phyloP scores from a whole-genome alignment of 495 filamentous ascomycete species.

The Aspergillus cavernicola region DNA sequence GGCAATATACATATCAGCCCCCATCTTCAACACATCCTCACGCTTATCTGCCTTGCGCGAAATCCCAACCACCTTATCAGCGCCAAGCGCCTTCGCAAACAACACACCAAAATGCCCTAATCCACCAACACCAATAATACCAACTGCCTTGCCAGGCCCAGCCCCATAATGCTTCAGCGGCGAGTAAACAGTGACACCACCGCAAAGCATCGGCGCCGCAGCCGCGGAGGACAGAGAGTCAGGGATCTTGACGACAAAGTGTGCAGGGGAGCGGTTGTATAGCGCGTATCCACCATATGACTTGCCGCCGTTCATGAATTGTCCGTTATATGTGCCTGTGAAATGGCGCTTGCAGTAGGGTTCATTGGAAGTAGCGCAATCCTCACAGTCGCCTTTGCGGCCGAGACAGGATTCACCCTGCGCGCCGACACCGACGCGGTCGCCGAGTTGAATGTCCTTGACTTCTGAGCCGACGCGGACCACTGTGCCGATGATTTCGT shows the following conservation, averaged over 20 bases:
- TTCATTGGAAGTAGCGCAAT: slow-evolving; percentile 60
- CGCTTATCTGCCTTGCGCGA: slow-evolving; percentile 64
- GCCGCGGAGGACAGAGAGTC: slow-evolving; percentile 51
- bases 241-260: slow-evolving; percentile 80
- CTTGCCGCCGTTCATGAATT: slow-evolving; percentile 51
- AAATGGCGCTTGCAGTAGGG: slow-evolving; percentile 64
- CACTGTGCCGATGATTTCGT: slow-evolving; percentile 78
- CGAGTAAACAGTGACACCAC: slow-evolving; percentile 72
- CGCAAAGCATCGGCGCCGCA: slow-evolving; percentile 84
- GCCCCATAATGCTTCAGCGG: slow-evolving; percentile 69
- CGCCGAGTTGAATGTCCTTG: slow-evolving; percentile 67
- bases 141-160: slow-evolving; percentile 79
- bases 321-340: slow-evolving; percentile 39
- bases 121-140: slow-evolving; percentile 80
- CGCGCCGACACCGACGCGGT: slow-evolving; percentile 84
- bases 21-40: slow-evolving; percentile 62
- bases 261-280: slow-evolving; percentile 66
- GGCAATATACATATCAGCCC: slow-evolving; percentile 69
- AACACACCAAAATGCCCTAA: slow-evolving; percentile 68
- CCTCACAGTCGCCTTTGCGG: slow-evolving; percentile 58
- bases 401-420: slow-evolving; percentile 68
- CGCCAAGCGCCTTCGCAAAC: slow-evolving; percentile 63
- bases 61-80: slow-evolving; percentile 75
- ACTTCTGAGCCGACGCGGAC: slow-evolving; percentile 72
- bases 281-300: slow-evolving; percentile 66